Conservation (phyloP, 805 yeast genomes). For the Candida maesae region DNA sequence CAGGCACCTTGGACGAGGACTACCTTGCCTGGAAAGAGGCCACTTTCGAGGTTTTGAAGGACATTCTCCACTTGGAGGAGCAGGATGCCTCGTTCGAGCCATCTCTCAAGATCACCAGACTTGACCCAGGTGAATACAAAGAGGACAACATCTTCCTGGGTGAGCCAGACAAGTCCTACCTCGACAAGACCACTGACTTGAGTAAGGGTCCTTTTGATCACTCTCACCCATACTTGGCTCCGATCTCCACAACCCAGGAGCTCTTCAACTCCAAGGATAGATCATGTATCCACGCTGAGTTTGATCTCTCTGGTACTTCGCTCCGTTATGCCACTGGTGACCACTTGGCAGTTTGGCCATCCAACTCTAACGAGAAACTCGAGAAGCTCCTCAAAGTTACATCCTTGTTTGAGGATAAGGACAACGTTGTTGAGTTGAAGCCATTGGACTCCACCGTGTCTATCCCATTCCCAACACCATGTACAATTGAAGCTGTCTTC, state of each 20-base stretch:
- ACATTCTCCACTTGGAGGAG: slow-evolving; percentile 66
- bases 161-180: slow-evolving; percentile 56
- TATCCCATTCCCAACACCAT: slow-evolving; percentile 69
- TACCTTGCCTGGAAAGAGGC: slow-evolving; percentile 88
- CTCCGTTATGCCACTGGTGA: slow-evolving; percentile 92
- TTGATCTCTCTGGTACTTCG: slow-evolving; percentile 72
- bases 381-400: slow-evolving; percentile 61
- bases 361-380: slow-evolving; percentile 76
- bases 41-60: slow-evolving; percentile 61
- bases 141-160: slow-evolving; percentile 60
- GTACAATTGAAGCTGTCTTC: slow-evolving; percentile 82
- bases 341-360: slow-evolving; percentile 93
- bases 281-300: slow-evolving; percentile 86
- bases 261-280: slow-evolving; percentile 63
- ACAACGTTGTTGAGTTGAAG: slow-evolving; percentile 58
- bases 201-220: slow-evolving; percentile 75
- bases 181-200: slow-evolving; percentile 30
- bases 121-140: slow-evolving; percentile 35
- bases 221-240: slow-evolving; percentile 78
- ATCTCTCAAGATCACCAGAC: slow-evolving; percentile 41
- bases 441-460: slow-evolving; percentile 67
- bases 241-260: slow-evolving; percentile 57
- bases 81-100: slow-evolving; percentile 80
- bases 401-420: slow-evolving; percentile 49
- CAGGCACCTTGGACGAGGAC: slow-evolving; percentile 93